These are phyloP conservation scores for Rubroboletus satanas DNA, from an alignment of 768 basidiomycete genomes.

Conservation along the genomic window DNA sequence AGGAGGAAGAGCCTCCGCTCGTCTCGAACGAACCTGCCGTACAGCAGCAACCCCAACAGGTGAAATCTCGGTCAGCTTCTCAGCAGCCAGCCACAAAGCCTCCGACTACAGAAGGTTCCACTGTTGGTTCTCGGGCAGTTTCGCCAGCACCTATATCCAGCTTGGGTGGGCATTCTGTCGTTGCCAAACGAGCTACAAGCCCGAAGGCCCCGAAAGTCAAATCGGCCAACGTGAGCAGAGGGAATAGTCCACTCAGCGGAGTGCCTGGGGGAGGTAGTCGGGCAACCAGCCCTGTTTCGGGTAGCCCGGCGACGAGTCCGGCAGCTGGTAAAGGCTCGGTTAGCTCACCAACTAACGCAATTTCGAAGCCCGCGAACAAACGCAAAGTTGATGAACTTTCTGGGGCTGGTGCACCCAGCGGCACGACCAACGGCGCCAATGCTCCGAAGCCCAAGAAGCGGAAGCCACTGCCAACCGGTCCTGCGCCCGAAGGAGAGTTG, in stretches of 20 bases:
- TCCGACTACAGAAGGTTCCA: conserved; percentile 23
- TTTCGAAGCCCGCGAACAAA: conserved; percentile 46
- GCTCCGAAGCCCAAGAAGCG: conserved; percentile 54
- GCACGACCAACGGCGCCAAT: conserved; percentile 19
- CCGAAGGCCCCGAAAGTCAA: conserved; percentile 67
- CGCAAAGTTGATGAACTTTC: conserved; percentile 52
- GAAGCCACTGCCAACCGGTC: conserved; percentile 37
- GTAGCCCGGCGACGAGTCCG: conserved; percentile 37
- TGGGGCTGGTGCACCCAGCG: conserved; percentile 6
- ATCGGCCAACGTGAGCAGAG: conserved; percentile 44
- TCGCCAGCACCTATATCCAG: conserved; percentile 49
- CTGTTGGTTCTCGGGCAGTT: conserved; percentile 49
- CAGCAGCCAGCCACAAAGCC: conserved; percentile 34
- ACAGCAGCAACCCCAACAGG: conserved; percentile 40
- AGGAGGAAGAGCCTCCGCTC: conserved; percentile 58
- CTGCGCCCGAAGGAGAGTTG: conserved; percentile 52
- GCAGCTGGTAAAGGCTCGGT: conserved; percentile 18
- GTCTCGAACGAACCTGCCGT: conserved; percentile 43
- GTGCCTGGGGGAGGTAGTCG: conserved; percentile 43
- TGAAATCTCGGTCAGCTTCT: conserved; percentile 44
- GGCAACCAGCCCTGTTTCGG: conserved; percentile 46
- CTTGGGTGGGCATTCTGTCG: conserved; percentile 71
- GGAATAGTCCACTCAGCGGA: conserved; percentile 51
- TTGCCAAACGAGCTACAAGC: conserved; percentile 83
- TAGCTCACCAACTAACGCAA: conserved; percentile 34